Evolutionary conservation across 2,329 filamentous ascomycete species (phyloP).

Genomic region (Xylariales sp.): DNA sequence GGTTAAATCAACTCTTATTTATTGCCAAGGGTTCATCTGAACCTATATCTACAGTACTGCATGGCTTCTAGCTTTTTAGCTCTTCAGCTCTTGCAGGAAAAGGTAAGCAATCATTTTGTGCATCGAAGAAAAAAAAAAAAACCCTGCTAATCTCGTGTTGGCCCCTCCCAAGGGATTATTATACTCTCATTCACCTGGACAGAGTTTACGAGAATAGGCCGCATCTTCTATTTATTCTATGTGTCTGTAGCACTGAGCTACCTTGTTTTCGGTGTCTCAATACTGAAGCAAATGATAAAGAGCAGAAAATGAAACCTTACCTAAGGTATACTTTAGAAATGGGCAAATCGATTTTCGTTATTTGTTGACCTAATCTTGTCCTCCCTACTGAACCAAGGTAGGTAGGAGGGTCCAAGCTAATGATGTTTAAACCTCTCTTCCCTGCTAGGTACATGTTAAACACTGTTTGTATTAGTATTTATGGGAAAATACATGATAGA

Average conservation of each 20-base stretch:
- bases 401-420: neutral
- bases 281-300: conserved; percentile 2
- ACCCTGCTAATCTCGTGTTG: neutral
- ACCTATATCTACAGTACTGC: conserved; percentile 5
- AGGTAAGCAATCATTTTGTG: neutral
- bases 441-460: neutral
- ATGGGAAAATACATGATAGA: conserved; percentile 18
- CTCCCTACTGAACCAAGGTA: neutral
- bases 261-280: neutral
- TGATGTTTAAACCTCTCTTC: neutral
- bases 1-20: conserved; percentile 6
- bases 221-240: neutral
- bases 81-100: conserved; percentile 2
- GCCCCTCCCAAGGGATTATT: neutral
- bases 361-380: neutral
- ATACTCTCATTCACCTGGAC: neutral
- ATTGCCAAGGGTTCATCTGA: conserved; percentile 3
- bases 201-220: conserved; percentile 1
- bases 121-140: neutral
- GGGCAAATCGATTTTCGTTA: neutral
- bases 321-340: neutral
- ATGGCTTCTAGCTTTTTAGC: conserved; percentile 8
- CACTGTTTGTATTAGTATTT: conserved; percentile 8
- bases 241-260: conserved; percentile 5
- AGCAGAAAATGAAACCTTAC: neutral